Evolutionary conservation across 768 basidiomycete genomes (phyloP).

Genomic region (Kwoniella mangroviensis): DNA sequence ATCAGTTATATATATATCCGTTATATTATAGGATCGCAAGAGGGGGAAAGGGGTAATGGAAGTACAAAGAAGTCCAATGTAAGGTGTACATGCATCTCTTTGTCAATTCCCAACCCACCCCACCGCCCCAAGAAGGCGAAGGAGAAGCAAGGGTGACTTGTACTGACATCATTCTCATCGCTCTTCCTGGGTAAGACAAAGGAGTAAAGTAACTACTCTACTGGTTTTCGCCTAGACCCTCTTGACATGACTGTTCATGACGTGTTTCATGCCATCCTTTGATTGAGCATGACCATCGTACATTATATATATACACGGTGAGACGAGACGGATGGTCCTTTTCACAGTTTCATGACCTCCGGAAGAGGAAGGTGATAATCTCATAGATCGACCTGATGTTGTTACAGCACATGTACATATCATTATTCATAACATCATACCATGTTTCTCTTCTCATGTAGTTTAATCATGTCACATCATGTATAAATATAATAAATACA

Average conservation of each 20-base stretch:
- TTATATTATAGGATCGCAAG: neutral
- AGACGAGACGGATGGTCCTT: neutral
- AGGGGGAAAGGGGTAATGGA: neutral
- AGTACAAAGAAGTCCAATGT: neutral
- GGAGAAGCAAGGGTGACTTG: neutral
- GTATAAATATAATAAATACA: neutral
- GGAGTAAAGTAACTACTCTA: neutral
- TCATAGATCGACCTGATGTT: neutral
- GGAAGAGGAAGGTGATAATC: neutral
- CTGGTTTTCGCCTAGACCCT: too few relatives aligned
- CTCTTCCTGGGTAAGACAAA: neutral
- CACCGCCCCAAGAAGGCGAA: too few relatives aligned
- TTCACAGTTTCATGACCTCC: neutral
- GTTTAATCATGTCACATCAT: neutral
- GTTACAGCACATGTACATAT: neutral
- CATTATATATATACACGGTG: neutral
- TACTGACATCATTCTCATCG: neutral
- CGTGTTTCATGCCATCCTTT: neutral
- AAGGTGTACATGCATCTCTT: neutral
- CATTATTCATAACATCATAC: constrained; percentile 1
- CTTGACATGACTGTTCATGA: too few relatives aligned
- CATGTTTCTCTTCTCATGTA: constrained; percentile 4
- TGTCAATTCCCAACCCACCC: neutral
- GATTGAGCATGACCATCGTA: neutral
- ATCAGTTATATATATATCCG: constrained; percentile 4